phyloP scores from a whole-genome alignment of 2,329 filamentous ascomycete genomes.

The Pleurostoma richardsiae region DNA sequence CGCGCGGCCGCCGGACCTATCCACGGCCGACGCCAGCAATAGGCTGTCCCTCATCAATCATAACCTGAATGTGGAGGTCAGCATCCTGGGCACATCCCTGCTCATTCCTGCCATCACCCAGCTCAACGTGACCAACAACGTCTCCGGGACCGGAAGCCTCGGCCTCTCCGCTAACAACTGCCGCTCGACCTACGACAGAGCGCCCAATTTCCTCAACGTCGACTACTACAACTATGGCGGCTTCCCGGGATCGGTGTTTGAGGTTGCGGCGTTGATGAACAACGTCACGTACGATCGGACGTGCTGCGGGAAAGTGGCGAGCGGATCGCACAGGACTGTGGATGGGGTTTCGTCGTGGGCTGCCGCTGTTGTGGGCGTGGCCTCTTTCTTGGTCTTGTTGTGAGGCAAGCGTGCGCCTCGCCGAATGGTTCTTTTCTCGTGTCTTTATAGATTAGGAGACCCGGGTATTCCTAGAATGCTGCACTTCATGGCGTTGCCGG shows the following conservation, averaged over 20 bases:
- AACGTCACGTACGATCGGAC: constrained; percentile 61
- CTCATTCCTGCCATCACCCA: constrained; percentile 68
- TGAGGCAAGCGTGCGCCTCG: neutral
- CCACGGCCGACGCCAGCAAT: constrained; percentile 44
- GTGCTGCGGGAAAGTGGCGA: constrained; percentile 47
- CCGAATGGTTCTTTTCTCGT: too few relatives aligned
- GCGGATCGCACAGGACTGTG: neutral
- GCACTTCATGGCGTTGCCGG: neutral
- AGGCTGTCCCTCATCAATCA: constrained; percentile 83
- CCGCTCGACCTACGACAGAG: constrained; percentile 52
- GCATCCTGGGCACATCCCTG: constrained; percentile 56
- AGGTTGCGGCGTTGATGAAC: constrained; percentile 65
- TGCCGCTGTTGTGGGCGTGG: neutral
- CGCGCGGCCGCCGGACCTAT: constrained; percentile 68
- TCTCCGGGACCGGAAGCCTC: constrained; percentile 59
- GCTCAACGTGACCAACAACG: constrained; percentile 68
- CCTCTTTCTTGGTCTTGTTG: neutral
- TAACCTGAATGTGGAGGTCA: constrained; percentile 78
- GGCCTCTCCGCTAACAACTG: constrained; percentile 63
- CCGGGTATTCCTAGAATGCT: too few relatives aligned
- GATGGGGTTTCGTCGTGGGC: neutral
- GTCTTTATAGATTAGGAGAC: too few relatives aligned
- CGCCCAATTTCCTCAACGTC: constrained; percentile 76
- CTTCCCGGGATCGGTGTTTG: constrained; percentile 67
- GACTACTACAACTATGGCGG: constrained; percentile 77